Conservation (phyloP, 805 yeast species). For the Saccharomyces paradoxus region DNA sequence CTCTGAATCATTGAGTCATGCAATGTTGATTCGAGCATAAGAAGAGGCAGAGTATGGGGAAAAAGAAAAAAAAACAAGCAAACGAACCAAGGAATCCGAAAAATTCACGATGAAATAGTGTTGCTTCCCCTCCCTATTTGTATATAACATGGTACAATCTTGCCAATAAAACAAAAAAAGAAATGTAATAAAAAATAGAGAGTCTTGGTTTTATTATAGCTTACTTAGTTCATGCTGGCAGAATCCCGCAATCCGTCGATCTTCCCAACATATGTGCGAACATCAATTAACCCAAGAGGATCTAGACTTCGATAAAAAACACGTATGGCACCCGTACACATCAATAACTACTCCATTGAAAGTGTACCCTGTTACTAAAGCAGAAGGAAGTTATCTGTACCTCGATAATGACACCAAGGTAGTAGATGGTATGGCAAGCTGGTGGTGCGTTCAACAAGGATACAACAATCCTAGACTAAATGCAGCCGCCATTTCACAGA, state of each 20-base stretch:
- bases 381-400: conserved; percentile 16
- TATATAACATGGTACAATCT: background rate
- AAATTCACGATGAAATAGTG: background rate
- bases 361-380: conserved; percentile 20
- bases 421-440: conserved; percentile 28
- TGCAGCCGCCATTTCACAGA: conserved; percentile 29
- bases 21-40: background rate
- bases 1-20: background rate
- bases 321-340: conserved; percentile 30
- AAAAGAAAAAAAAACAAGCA: too few species aligned
- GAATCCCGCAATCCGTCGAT: background rate
- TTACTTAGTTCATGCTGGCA: background rate
- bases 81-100: background rate
- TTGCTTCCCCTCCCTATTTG: background rate
- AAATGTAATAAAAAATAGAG: too few species aligned
- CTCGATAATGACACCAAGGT: conserved; percentile 12
- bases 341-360: conserved; percentile 20
- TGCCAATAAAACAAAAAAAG: background rate
- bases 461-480: conserved; percentile 22
- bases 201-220: too few species aligned
- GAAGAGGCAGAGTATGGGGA: background rate
- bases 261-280: background rate
- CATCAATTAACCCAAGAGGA: background rate
- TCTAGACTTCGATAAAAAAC: conserved; percentile 18
- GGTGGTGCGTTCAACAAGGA: conserved; percentile 32